phyloP scores from a whole-genome alignment of 2,329 filamentous ascomycete species.

The Penicillium janthinellum region DNA sequence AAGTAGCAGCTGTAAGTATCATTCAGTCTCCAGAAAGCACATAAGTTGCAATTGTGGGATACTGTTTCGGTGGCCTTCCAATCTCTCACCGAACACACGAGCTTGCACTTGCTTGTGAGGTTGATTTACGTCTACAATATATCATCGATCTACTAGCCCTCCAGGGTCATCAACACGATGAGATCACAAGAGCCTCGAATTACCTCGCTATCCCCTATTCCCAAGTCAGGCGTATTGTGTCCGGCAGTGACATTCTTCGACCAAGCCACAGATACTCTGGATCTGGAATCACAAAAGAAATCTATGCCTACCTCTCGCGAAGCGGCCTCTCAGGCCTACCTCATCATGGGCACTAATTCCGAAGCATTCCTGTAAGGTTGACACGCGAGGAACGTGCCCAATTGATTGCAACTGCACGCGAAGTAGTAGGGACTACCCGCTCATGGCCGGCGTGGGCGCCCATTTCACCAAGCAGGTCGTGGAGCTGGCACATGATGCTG shows the following conservation, averaged over 20 bases:
- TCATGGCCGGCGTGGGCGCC: conserved; percentile 66
- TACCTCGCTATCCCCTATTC: conserved; percentile 22
- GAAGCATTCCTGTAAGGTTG: conserved; percentile 55
- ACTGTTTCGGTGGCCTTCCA: no score
- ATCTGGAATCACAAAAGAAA: conserved; percentile 51
- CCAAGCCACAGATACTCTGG: conserved; percentile 51
- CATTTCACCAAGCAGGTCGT: conserved; percentile 67
- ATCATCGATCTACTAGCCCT: background rate
- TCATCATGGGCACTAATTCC: conserved; percentile 59
- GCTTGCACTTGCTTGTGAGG: no score
- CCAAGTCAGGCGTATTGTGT: conserved; percentile 49
- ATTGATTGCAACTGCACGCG: conserved; percentile 59
- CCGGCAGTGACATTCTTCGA: conserved; percentile 60
- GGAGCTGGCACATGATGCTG: conserved; percentile 61
- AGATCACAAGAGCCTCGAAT: background rate
- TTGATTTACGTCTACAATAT: background rate
- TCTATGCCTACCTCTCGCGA: conserved; percentile 55
- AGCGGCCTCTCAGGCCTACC: conserved; percentile 56
- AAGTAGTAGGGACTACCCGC: conserved; percentile 57
- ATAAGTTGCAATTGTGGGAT: no score
- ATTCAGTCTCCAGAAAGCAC: no score
- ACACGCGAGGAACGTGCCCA: conserved; percentile 61
- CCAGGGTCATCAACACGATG: background rate
- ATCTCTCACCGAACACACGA: no score
- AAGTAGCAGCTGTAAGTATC: background rate